A percentile compares a stretch with the other conserved stretches of the same genome.
Evolutionary conservation across 306 rosid species (phyloP).

Genomic region (Inga oerstediana): DNA sequence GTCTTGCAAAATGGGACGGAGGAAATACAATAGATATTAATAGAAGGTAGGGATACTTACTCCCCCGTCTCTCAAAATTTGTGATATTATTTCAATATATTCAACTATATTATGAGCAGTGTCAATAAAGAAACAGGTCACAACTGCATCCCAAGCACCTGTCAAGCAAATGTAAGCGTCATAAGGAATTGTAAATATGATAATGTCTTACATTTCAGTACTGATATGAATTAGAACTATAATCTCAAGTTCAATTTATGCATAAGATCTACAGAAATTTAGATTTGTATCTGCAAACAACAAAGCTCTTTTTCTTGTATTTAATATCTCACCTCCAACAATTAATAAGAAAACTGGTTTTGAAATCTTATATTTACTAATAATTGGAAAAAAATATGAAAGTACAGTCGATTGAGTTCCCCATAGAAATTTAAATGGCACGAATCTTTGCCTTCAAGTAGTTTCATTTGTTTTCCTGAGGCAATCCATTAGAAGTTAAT

Average conservation of each 20-base stretch:
- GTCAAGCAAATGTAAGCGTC: slow-evolving; percentile 37
- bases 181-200: slow-evolving; percentile 34
- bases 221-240: background rate
- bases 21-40: background rate
- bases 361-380: background rate
- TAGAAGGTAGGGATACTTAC: slow-evolving; percentile 61
- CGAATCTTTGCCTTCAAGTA: background rate
- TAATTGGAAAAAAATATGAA: background rate
- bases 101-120: slow-evolving; percentile 92
- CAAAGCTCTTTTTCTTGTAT: background rate
- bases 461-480: background rate
- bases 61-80: slow-evolving; percentile 87
- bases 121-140: slow-evolving; percentile 94
- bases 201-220: slow-evolving; percentile 1
- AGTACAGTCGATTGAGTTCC: background rate
- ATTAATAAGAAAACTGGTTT: background rate
- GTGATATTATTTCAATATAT: slow-evolving; percentile 87
- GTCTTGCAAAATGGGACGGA: background rate
- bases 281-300: background rate
- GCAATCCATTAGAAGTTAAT: background rate
- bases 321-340: background rate
- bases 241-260: slow-evolving; percentile 11
- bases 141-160: slow-evolving; percentile 98
- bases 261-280: slow-evolving; percentile 6
- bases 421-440: slow-evolving; percentile 9